Evolutionary conservation across 805 yeast genomes (phyloP).

Genomic region (Wickerhamomyces bovis): DNA sequence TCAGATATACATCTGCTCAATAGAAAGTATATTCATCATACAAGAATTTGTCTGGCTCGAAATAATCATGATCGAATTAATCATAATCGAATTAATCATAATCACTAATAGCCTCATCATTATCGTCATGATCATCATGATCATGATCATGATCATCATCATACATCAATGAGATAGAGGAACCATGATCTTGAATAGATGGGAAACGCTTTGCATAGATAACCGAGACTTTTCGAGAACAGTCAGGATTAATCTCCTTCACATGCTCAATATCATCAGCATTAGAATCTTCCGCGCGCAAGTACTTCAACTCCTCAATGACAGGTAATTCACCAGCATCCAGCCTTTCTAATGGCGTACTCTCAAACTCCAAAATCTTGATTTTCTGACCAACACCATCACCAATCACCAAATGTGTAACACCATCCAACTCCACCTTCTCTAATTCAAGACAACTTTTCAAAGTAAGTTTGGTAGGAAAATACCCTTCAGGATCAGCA

Average conservation of each 20-base stretch:
- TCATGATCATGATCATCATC: no score
- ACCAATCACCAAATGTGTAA: not conserved
- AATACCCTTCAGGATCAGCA: not conserved
- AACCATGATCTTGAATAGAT: no score
- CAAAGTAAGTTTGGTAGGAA: not conserved
- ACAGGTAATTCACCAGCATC: not conserved
- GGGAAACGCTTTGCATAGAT: no score
- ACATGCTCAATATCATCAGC: not conserved
- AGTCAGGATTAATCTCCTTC: not conserved
- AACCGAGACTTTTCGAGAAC: not conserved
- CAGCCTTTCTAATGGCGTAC: not conserved
- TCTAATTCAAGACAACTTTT: not conserved
- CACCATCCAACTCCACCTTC: not conserved
- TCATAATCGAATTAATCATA: no score
- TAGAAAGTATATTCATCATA: no score
- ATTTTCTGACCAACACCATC: not conserved
- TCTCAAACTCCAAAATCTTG: not conserved
- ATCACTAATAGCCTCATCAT: no score
- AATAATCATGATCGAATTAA: no score
- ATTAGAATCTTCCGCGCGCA: no score
- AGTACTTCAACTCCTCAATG: not conserved
- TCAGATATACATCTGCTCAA: no score
- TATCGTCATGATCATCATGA: not conserved
- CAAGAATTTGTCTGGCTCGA: no score
- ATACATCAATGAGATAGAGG: no score